phyloP scores from a whole-genome alignment of 305 asterid species.

The Coffea humblotiana region DNA sequence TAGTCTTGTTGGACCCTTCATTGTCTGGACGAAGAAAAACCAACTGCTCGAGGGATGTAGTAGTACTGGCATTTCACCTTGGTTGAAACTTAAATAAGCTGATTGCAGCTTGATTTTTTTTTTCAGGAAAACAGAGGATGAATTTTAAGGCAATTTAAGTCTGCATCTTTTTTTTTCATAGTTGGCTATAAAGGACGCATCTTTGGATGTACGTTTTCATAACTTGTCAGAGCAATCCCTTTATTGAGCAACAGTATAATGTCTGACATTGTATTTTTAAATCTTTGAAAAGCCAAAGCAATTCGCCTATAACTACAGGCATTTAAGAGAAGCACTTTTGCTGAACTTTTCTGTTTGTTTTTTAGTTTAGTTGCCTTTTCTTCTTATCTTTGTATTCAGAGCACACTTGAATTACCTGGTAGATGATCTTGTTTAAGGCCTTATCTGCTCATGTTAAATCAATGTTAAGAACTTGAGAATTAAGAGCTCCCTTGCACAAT shows the following conservation, averaged over 20 bases:
- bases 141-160: no score
- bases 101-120: neutral
- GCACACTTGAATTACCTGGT: neutral
- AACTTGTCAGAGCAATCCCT: no score
- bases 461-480: neutral
- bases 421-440: neutral
- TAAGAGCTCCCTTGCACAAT: neutral
- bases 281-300: no score
- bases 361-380: neutral
- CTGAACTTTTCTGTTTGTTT: neutral
- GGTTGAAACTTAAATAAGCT: neutral
- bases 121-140: no score
- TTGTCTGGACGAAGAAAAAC: neutral
- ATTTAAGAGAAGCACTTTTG: no score
- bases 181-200: no score
- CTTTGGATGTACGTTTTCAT: no score
- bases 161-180: no score
- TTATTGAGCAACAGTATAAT: no score
- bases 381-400: neutral
- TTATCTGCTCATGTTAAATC: neutral
- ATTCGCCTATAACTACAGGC: neutral
- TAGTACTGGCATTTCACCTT: no score
- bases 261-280: no score
- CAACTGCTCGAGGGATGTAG: neutral
- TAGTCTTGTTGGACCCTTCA: neutral